phyloP scores from a whole-genome alignment of 345 rosid genomes.

The Ceriops tagal region DNA sequence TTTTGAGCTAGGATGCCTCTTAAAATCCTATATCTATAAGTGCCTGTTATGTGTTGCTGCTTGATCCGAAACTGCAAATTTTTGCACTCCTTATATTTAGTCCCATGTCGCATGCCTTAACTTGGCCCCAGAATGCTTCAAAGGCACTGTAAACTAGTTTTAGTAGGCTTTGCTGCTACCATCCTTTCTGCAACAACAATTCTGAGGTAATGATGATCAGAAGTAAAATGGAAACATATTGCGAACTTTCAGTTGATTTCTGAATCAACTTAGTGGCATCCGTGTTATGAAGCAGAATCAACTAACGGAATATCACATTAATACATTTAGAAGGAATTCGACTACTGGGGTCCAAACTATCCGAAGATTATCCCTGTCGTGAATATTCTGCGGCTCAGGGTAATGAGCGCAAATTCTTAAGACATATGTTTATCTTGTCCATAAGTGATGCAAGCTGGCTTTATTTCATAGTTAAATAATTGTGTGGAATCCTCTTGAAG shows the following conservation, averaged over 20 bases:
- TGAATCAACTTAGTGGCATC: not conserved
- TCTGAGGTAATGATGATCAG: not conserved
- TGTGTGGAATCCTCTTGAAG: too few relatives aligned
- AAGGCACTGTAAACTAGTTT: too few relatives aligned
- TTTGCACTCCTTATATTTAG: not conserved
- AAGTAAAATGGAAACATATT: not conserved
- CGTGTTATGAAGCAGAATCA: not conserved
- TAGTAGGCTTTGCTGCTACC: not conserved
- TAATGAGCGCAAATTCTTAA: too few relatives aligned
- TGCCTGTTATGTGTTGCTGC: not conserved
- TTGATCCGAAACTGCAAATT: not conserved
- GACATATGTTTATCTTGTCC: too few relatives aligned
- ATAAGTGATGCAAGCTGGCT: too few relatives aligned
- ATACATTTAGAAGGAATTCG: not conserved
- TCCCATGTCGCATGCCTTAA: not conserved
- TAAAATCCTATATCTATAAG: not conserved
- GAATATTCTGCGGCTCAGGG: too few relatives aligned
- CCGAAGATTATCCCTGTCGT: too few relatives aligned
- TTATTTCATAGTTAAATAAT: too few relatives aligned
- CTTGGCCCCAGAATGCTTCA: not conserved
- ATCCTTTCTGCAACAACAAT: not conserved
- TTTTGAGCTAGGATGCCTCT: not conserved
- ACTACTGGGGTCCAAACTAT: too few relatives aligned
- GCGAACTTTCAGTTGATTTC: not conserved
- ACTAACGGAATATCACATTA: not conserved